Percentiles rank a stretch among this genome's conserved stretches.
These are phyloP conservation scores for Peniophora sp. DNA, from an alignment of 1,284 basidiomycete species.

Conservation along the genomic window DNA sequence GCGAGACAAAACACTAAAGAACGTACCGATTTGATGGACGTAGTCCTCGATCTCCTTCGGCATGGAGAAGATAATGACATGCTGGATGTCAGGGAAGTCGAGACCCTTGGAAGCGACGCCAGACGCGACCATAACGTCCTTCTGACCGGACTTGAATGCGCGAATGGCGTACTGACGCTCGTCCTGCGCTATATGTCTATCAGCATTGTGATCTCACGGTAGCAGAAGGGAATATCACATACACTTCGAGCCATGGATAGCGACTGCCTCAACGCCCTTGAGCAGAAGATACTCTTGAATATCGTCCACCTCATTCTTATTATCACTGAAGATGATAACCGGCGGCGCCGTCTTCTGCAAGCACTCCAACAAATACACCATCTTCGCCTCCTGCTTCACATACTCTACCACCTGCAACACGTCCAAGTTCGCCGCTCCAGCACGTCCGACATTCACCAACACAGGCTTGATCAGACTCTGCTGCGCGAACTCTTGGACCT, in stretches of 20 bases:
- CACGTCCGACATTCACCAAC: slow-evolving; percentile 95
- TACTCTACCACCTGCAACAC: slow-evolving; percentile 98
- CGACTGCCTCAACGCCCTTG: slow-evolving; percentile 97
- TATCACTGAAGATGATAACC: slow-evolving; percentile 97
- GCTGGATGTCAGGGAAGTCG: slow-evolving; percentile 98
- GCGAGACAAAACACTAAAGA: no score
- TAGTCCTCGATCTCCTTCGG: slow-evolving; percentile 99
- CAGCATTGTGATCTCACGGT: not conserved
- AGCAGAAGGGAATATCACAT: slow-evolving; percentile 18
- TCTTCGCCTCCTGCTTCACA: slow-evolving; percentile 98
- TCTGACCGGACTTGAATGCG: slow-evolving; percentile 92
- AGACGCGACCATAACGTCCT: slow-evolving; percentile 99
- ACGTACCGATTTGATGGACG: slow-evolving; percentile 84
- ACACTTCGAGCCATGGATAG: slow-evolving; percentile 98
- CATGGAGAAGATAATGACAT: slow-evolving; percentile 98
- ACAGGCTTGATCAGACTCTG: slow-evolving; percentile 91
- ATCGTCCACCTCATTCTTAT: slow-evolving; percentile 99
- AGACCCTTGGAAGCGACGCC: slow-evolving; percentile 97
- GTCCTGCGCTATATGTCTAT: slow-evolving; percentile 69
- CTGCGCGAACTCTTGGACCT: slow-evolving; percentile 98
- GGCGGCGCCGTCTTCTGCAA: slow-evolving; percentile 98
- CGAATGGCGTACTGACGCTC: slow-evolving; percentile 98
- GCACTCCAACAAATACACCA: slow-evolving; percentile 97
- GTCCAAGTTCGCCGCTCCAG: slow-evolving; percentile 95
- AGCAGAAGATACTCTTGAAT: slow-evolving; percentile 96